These are phyloP conservation scores for Neocallimastix lanati DNA, from an alignment of 192 early-diverging fungal genomes.

Conservation along the genomic window DNA sequence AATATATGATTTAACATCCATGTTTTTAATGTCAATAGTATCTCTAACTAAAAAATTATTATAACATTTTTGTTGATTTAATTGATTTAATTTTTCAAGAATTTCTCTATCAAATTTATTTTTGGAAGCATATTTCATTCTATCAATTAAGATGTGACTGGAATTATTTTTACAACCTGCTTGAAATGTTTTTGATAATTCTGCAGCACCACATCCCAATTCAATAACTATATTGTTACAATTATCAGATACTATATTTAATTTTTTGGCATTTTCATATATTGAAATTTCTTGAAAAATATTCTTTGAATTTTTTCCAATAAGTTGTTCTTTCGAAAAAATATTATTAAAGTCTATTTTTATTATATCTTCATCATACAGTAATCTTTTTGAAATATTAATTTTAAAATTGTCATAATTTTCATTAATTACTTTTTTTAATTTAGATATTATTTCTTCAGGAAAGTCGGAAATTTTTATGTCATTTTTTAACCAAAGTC, in stretches of 20 bases:
- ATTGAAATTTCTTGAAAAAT: neutral
- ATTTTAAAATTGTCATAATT: neutral
- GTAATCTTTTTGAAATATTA: neutral
- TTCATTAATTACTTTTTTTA: neutral
- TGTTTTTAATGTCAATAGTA: neutral
- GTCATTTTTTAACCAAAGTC: neutral
- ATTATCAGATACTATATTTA: neutral
- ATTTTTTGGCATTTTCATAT: neutral
- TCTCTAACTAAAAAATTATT: neutral
- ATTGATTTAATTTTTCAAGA: neutral
- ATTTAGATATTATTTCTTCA: neutral
- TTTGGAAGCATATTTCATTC: neutral
- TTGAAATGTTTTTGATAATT: neutral
- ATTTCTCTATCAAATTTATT: neutral
- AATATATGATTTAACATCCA: neutral
- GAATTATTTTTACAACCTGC: neutral
- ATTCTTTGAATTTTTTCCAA: neutral
- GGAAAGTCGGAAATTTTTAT: neutral
- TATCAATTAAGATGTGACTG: neutral
- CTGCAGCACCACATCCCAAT: neutral
- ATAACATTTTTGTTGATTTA: neutral
- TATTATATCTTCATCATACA: neutral
- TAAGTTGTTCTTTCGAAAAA: neutral
- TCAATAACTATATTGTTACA: neutral
- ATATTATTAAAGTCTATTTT: neutral